These are phyloP conservation scores for Pittosporum tobira DNA, from an alignment of 129 eudicot species.

Conservation along the genomic window DNA sequence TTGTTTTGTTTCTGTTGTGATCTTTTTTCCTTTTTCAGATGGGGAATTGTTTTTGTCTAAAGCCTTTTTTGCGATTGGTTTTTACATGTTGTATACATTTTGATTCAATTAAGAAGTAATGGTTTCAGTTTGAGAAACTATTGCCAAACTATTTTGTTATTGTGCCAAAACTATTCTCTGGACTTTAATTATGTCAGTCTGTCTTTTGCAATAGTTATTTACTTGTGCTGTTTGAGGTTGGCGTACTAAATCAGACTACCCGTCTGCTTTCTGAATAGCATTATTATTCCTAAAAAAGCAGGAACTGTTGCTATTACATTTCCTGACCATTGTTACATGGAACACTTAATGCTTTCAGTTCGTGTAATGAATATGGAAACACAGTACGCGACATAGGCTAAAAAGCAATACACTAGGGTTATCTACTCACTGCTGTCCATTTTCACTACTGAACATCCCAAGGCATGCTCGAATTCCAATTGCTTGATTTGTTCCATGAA, in stretches of 20 bases:
- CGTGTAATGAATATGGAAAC: too few species aligned
- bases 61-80: not conserved
- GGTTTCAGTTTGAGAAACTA: not conserved
- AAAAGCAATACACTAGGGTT: too few species aligned
- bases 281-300: too few species aligned
- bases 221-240: not conserved
- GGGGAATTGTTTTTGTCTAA: not conserved
- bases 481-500: too few species aligned
- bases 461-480: too few species aligned
- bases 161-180: not conserved
- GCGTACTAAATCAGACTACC: not conserved
- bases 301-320: too few species aligned
- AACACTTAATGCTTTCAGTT: too few species aligned
- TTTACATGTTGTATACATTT: not conserved
- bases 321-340: too few species aligned
- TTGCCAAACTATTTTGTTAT: not conserved
- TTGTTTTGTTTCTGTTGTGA: not conserved
- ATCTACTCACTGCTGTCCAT: too few species aligned
- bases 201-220: not conserved
- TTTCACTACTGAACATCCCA: too few species aligned
- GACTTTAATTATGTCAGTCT: not conserved
- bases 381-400: too few species aligned
- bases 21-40: not conserved
- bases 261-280: too few species aligned
- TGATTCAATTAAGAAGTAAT: constrained; percentile 3